Evolutionary conservation across 2,329 filamentous ascomycete species (phyloP).

Genomic region (Drechslerella dactyloides): DNA sequence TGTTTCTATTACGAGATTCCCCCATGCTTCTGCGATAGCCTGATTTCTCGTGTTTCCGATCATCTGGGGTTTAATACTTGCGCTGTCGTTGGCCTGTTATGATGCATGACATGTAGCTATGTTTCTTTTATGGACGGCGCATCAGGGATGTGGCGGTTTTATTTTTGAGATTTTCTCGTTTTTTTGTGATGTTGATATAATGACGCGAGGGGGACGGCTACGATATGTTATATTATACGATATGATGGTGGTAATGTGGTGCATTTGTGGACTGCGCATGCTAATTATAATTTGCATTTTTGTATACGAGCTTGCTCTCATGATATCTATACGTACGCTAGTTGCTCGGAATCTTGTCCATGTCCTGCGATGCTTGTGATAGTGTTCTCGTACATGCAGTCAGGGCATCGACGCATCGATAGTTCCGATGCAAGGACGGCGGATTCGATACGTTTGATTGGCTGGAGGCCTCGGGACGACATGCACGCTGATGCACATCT

Average conservation of each 20-base stretch:
- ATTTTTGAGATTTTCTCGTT: neutral
- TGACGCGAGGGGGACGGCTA: neutral
- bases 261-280: no score
- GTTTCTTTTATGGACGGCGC: neutral
- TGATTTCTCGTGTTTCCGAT: neutral
- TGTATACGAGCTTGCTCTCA: no score
- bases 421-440: no score
- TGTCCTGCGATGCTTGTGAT: no score
- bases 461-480: neutral
- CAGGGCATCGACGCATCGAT: no score
- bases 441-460: neutral
- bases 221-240: constrained; percentile 5
- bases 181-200: neutral
- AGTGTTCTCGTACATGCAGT: no score
- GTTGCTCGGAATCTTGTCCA: no score
- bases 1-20: neutral
- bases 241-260: neutral
- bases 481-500: neutral
- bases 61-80: neutral
- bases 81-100: no score
- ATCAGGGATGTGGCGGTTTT: constrained; percentile 12
- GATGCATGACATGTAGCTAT: neutral
- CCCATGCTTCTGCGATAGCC: neutral
- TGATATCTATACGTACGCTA: no score
- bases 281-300: no score